A percentile compares a stretch with the other conserved stretches of the same genome.
Evolutionary conservation across 2,329 filamentous ascomycete genomes (phyloP).

Genomic region (Bipolaris bicolor): DNA sequence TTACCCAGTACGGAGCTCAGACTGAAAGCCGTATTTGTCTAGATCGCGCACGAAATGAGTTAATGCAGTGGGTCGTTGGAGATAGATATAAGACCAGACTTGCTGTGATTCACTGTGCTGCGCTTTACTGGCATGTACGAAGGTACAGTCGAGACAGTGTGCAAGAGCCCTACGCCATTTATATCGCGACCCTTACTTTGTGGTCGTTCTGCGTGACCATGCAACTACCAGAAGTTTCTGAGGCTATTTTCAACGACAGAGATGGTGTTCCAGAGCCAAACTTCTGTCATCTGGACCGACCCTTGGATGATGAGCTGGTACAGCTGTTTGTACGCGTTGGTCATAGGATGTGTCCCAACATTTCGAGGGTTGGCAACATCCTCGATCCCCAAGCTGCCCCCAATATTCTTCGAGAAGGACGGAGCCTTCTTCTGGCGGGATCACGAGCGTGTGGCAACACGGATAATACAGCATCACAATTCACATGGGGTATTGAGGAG

Average conservation of each 20-base stretch:
- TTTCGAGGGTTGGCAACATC: slow-evolving; percentile 61
- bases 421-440: not conserved
- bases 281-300: slow-evolving; percentile 62
- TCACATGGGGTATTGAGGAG: not conserved
- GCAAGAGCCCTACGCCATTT: slow-evolving; percentile 55
- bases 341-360: slow-evolving; percentile 56
- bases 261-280: slow-evolving; percentile 40
- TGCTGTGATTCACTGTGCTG: slow-evolving; percentile 61
- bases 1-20: not conserved
- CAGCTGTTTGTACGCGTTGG: slow-evolving; percentile 57
- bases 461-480: not conserved
- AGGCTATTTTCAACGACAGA: slow-evolving; percentile 12
- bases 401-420: not conserved
- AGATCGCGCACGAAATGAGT: slow-evolving; percentile 26
- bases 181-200: slow-evolving; percentile 55
- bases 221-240: slow-evolving; percentile 13
- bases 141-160: slow-evolving; percentile 56
- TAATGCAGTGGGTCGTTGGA: slow-evolving; percentile 57
- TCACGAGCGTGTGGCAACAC: not conserved
- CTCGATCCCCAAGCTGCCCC: slow-evolving; percentile 27
- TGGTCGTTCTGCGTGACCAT: slow-evolving; percentile 54
- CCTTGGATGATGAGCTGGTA: slow-evolving; percentile 62
- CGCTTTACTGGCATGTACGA: slow-evolving; percentile 60
- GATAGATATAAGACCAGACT: slow-evolving; percentile 64
- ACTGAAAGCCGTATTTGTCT: not conserved